A percentile compares a stretch with the other conserved stretches of the same genome.
phyloP scores from a whole-genome alignment of 345 rosid genomes.

The Acer negundo region DNA sequence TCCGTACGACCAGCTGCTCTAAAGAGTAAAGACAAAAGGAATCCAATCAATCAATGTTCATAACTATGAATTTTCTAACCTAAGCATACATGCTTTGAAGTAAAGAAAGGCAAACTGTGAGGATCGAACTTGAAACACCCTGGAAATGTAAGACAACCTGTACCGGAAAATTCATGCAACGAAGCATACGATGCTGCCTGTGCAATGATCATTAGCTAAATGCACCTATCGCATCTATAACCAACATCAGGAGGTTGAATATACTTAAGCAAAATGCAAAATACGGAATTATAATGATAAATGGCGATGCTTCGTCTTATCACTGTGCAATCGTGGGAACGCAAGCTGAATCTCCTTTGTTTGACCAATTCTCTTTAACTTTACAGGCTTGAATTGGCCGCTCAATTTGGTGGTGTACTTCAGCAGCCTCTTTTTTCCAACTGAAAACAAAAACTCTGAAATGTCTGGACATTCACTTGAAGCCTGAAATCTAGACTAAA shows the following conservation, averaged over 20 bases:
- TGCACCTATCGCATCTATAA: slow-evolving; percentile 5
- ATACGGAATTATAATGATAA: too few species aligned
- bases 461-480: slow-evolving; percentile 65
- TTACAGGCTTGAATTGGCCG: slow-evolving; percentile 54
- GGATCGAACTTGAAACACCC: neutral
- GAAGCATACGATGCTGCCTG: slow-evolving; percentile 11
- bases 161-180: neutral
- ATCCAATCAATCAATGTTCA: slow-evolving; percentile 4
- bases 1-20: neutral
- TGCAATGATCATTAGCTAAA: slow-evolving; percentile 17
- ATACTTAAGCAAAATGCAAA: slow-evolving; percentile 5
- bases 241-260: slow-evolving; percentile 19
- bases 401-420: slow-evolving; percentile 48
- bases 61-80: neutral
- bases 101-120: neutral
- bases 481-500: slow-evolving; percentile 83
- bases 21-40: neutral
- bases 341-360: slow-evolving; percentile 52
- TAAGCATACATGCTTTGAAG: slow-evolving; percentile 8
- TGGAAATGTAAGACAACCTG: neutral
- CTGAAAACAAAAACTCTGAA: slow-evolving; percentile 56
- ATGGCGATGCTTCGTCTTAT: slow-evolving; percentile 9
- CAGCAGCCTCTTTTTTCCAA: slow-evolving; percentile 60
- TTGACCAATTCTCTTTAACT: slow-evolving; percentile 57
- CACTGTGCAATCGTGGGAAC: slow-evolving; percentile 55